Percentiles rank a stretch among this genome's conserved stretches.
phyloP scores from a whole-genome alignment of 2,329 filamentous ascomycete species.

The Trichoderma gracile region DNA sequence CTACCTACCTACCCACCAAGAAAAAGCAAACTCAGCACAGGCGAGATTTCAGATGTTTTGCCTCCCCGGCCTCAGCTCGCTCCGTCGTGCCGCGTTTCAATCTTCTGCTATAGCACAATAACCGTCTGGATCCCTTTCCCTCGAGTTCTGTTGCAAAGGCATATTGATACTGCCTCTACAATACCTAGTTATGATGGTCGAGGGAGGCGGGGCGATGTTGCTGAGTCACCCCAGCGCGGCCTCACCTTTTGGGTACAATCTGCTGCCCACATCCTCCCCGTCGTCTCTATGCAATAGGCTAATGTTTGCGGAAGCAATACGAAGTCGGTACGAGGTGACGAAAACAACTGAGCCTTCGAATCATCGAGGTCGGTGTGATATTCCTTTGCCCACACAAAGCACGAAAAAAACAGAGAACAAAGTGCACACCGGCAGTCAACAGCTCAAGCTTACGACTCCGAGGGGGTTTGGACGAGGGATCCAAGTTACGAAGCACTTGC shows the following conservation, averaged over 20 bases:
- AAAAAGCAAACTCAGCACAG: neutral
- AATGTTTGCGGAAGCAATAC: neutral
- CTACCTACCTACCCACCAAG: no score
- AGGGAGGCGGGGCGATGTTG: constrained; percentile 9
- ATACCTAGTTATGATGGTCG: no score
- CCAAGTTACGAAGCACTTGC: neutral
- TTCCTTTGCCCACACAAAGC: no score
- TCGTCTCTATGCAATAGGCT: neutral
- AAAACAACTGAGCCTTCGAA: no score
- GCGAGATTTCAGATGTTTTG: neutral
- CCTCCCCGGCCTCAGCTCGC: constrained; percentile 1
- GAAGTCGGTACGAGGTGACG: neutral
- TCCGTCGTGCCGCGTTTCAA: neutral
- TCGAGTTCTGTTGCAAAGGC: neutral
- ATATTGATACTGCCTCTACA: neutral
- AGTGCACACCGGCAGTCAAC: neutral
- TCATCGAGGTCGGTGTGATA: no score
- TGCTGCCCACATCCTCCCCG: neutral
- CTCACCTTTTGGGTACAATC: no score
- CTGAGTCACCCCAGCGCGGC: neutral
- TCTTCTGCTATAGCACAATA: neutral
- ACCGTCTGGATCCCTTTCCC: neutral
- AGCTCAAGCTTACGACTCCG: neutral
- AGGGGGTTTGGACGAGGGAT: neutral
- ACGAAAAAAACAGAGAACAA: neutral